Evolutionary conservation across 73 alveolate genomes (phyloP).

Genomic region (Tetrahymena thermophila): DNA sequence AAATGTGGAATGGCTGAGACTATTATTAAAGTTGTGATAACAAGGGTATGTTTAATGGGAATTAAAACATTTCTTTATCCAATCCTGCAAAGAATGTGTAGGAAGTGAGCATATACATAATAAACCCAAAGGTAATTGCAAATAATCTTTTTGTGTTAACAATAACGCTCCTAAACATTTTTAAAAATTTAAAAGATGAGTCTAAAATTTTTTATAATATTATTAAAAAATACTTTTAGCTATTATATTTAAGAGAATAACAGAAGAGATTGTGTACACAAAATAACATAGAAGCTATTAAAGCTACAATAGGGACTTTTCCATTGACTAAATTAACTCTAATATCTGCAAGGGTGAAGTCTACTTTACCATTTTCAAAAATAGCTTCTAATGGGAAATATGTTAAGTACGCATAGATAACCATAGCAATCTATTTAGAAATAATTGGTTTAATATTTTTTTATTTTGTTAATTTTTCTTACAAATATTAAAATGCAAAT

Average conservation of each 20-base stretch:
- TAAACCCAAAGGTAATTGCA: neutral
- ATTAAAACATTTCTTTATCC: constrained; percentile 7
- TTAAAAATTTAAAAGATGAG: too few species aligned
- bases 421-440: neutral
- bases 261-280: neutral
- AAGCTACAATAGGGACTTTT: neutral
- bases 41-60: neutral
- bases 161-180: neutral
- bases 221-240: neutral
- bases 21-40: neutral
- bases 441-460: neutral
- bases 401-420: neutral
- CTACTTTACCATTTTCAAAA: neutral
- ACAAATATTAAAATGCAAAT: neutral
- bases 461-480: neutral
- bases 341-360: neutral
- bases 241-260: neutral
- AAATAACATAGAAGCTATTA: neutral
- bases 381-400: neutral
- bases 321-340: neutral
- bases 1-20: constrained; percentile 26
- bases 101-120: constrained; percentile 15
- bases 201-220: neutral
- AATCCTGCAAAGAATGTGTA: constrained; percentile 47
- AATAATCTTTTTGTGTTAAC: neutral